These are phyloP conservation scores for Beauveria brongniartii DNA, from an alignment of 2,329 filamentous ascomycete species.

Conservation along the genomic window DNA sequence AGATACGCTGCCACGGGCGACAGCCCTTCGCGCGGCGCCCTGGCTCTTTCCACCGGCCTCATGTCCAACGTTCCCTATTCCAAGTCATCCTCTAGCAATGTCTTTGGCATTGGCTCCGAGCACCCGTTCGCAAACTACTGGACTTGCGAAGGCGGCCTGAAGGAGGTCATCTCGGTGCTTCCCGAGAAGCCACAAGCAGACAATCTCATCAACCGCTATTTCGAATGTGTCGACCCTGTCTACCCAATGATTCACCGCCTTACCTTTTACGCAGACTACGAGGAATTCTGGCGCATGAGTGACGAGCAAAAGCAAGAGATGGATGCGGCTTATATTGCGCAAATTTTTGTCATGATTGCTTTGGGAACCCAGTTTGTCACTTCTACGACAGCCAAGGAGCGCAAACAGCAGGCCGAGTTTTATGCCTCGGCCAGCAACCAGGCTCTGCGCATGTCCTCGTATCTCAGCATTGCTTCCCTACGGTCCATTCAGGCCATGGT, in stretches of 20 bases:
- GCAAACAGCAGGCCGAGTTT: conserved; percentile 71
- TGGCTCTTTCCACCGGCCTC: conserved; percentile 51
- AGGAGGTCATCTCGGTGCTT: conserved; percentile 67
- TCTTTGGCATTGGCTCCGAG: conserved; percentile 73
- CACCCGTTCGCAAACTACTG: conserved; percentile 80
- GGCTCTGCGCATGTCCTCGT: conserved; percentile 65
- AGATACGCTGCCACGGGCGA: conserved; percentile 38
- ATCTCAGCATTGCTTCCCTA: conserved; percentile 66
- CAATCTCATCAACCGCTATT: conserved; percentile 55
- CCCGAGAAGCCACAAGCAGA: conserved; percentile 71
- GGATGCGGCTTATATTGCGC: conserved; percentile 62
- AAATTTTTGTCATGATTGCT: conserved; percentile 71
- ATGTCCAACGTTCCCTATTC: conserved; percentile 69
- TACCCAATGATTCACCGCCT: conserved; percentile 74
- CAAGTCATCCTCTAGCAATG: conserved; percentile 61
- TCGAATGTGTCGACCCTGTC: conserved; percentile 67
- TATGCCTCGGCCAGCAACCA: conserved; percentile 76
- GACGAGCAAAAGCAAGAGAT: conserved; percentile 48
- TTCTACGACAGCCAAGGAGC: conserved; percentile 47
- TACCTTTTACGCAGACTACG: conserved; percentile 70
- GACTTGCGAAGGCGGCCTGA: conserved; percentile 68
- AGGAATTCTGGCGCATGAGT: conserved; percentile 63
- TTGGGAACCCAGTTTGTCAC: conserved; percentile 72
- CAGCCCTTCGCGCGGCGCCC: conserved; percentile 38
- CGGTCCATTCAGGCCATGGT: conserved; percentile 74